Conservation (phyloP, 2,329 filamentous ascomycete genomes). For the Endoconidiophora laricicola region DNA sequence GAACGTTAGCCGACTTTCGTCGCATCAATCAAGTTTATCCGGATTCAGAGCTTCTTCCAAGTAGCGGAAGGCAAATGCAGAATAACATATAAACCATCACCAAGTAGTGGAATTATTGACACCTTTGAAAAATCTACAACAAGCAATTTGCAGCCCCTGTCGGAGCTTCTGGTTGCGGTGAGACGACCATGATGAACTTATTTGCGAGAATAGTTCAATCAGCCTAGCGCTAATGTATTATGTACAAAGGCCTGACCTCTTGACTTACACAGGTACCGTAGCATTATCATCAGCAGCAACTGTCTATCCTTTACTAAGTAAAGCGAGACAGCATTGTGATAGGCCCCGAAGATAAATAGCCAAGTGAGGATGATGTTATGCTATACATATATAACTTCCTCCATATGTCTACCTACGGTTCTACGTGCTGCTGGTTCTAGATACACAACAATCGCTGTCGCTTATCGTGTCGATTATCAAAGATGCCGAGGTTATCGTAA, state of each 20-base stretch:
- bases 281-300: conserved; percentile 25
- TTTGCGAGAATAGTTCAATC: conserved; percentile 27
- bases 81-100: no score
- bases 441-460: conserved; percentile 45
- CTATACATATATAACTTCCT: conserved; percentile 40
- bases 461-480: conserved; percentile 41
- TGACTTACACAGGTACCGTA: conserved; percentile 20
- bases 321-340: conserved; percentile 39
- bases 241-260: conserved; percentile 19
- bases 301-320: conserved; percentile 28
- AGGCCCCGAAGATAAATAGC: conserved; percentile 20
- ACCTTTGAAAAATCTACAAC: conserved; percentile 20
- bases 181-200: conserved; percentile 40
- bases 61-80: no score
- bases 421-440: conserved; percentile 29
- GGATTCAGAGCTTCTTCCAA: no score
- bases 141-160: conserved; percentile 38
- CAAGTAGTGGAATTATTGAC: neutral
- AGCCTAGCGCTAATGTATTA: conserved; percentile 20
- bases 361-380: conserved; percentile 25
- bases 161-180: conserved; percentile 41
- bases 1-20: no score
- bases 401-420: conserved; percentile 33
- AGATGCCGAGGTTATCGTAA: conserved; percentile 31
- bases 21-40: no score